Evolutionary conservation across 495 filamentous ascomycete species (phyloP), one percentile per base, ranked within the genome.

Genomic region (Durotheca rogersii): DNA sequence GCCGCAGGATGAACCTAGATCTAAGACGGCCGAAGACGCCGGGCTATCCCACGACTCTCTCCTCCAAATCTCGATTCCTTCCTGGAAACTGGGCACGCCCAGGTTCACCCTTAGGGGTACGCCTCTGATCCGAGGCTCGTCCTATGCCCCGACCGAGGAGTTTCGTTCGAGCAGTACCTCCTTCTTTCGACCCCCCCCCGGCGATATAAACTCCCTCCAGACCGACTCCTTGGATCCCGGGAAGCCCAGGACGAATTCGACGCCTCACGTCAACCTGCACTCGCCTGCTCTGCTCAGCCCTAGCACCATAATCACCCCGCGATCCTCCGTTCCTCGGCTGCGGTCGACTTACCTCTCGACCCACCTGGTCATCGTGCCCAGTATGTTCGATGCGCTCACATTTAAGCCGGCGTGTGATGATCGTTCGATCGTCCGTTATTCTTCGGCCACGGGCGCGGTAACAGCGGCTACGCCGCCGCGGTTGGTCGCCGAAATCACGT

Each of bases 401-500:
- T 84, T 82, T 53, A 80, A 82, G 41, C 81, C 81, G 14, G 68
- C 61, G 12, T 84, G 80, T 66, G 88, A 98, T 65, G 81, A 91
- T 61, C 82, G 83, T 27, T 73, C 86, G 4, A 83, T 96, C 27
- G 94, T 98, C 21, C 87, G 89, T 36, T 96, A 94, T 69, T 82
- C 88, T 39, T 58, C 81, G 2, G 72, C 73, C 9, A 82, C 80
- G 10, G 82, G 85, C 30, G 81, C 88, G 43, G 92, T 98, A 19
- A 84, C 80, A 25, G 93, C 94, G 37, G 93, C 94, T 11, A 96
- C 90, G 0, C 90, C 92, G 1, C 86, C 90, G 6, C 84, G 94
- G 9, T 81, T 99, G 25, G 88, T 99, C 35, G 92, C 91, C n/a
- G 89, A 99, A 67, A 95, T 99, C 49, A 97, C 93, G 3, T 97